Evolutionary conservation across 306 rosid genomes (phyloP), one percentile per base, ranked within the genome.

Genomic region (Trifolium dubium): DNA sequence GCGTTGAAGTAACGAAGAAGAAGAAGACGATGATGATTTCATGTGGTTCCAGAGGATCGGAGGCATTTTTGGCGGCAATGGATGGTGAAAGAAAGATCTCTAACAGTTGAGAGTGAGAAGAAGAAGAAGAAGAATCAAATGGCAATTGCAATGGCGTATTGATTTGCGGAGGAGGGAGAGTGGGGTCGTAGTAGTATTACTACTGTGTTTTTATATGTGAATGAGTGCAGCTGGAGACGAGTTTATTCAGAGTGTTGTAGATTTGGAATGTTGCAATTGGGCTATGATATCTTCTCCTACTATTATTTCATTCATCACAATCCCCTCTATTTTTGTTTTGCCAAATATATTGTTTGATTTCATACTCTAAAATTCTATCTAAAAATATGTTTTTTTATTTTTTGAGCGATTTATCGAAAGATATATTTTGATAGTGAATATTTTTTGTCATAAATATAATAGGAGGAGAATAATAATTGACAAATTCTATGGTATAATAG

Each of bases 41-140:
- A 76, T 76, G 82, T 83, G 91, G 49, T 86, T 83, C 75, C 73
- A 81, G 68, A 87, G 82, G 78, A 86, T 86, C 77, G 89, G n/a
- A n/a, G n/a, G 90, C 88, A 81, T 84, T 74, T 29, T 8, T 8
- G 0, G 53, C 69, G 54, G n/a, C n/a, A n/a, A 65, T 65, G 41
- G 40, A 13, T 32, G 23, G 2, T 31, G 40, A 31, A 12, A 31
- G 23, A 65, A 6, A 3, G 53, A 41, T 64, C 47, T 55, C 23
- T n/a, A 19, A 34, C 4, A 56, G 63, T 30, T 3, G 19, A 6
- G 10, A 28, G 17, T 2, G 15, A 13, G 18, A 29, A 3, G 1
- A 2, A 37, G 40, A 37, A 37, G 9, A 37, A 37, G 23, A 23
- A 4, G 6, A 55, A 10, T 5, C 15, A 23, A 23, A 11, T 23